A percentile compares a stretch with the other conserved stretches of the same genome.
Evolutionary conservation across 2,329 filamentous ascomycete genomes (phyloP).

Genomic region (Plenodomus biglobosus): DNA sequence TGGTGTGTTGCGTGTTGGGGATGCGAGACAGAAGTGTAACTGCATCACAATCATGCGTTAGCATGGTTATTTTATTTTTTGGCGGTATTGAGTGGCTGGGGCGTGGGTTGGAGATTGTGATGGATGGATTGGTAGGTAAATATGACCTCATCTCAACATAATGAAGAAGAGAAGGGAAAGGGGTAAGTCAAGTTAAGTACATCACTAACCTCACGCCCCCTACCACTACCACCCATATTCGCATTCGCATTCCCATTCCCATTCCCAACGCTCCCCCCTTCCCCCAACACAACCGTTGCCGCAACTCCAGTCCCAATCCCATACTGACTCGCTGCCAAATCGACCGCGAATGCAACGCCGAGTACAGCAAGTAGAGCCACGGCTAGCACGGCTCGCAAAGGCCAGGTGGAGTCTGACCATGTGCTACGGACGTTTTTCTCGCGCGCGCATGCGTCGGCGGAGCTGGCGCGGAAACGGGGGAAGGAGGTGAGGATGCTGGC

Average conservation of each 20-base stretch:
- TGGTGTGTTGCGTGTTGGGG: conserved; percentile 17
- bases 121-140: no score
- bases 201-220: not conserved
- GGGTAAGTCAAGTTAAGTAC: no score
- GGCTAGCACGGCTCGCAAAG: no score
- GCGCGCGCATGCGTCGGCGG: not conserved
- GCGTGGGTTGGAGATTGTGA: no score
- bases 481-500: not conserved
- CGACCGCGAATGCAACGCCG: not conserved
- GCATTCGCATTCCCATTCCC: no score
- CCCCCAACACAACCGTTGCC: not conserved
- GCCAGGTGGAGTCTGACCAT: no score
- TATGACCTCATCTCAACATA: no score
- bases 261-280: not conserved
- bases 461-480: not conserved
- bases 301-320: not conserved
- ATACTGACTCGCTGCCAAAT: not conserved
- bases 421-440: not conserved
- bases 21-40: conserved; percentile 24
- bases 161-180: no score
- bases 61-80: no score
- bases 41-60: not conserved
- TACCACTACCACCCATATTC: no score
- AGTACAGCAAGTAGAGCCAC: not conserved
- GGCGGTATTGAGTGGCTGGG: no score